Evolutionary conservation across 179 eudicot genomes (phyloP), one percentile per base, ranked within the genome.

Genomic region (Silene coronaria): DNA sequence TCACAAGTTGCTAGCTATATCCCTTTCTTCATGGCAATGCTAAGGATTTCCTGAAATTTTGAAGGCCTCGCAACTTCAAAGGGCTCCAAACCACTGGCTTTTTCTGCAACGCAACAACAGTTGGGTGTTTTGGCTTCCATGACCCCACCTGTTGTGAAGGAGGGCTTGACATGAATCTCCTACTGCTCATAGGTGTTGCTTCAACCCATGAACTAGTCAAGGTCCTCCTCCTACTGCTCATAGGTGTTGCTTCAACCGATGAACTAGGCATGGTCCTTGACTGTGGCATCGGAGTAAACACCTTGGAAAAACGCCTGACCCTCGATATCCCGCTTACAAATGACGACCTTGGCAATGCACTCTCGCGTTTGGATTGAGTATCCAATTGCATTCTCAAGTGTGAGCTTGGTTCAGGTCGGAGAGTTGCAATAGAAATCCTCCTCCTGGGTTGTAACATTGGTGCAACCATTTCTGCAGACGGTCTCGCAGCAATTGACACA

Each of bases 71-170:
- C 76, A 78, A 36, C 82, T 85, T 89, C 42, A 92, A 73, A 5
- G 98, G 98, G 66, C 97, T 94, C 97, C 97, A 94, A 8, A 94
- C 86, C 71, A 94, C 34, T 17, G 73, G 84, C 72, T 93, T 93
- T 82, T 86, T 83, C 68, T 89, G 91, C 73, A 90, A 62, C 0
- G 94, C 92, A 51, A 91, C 75, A 0, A 89, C 97, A 1, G 93
- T 89, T 28, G 98, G 98, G 78, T 88, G 93, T 82, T 87, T 93
- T 1, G 93, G 97, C 85, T 80, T 90, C 97, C 96, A 93, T 1
- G 97, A 85, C 6, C 89, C 91, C 24, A 73, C 82, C 77, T 76
- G 88, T 42, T 81, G 75, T 5, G 88, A 78, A 13, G 91, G 91
- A 70, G 98, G 97, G 79, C 93, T 90, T 17, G 90, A 87, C 91